Base-by-base conservation (phyloP, 352 stramenopile genomes). In the Pythium dissimile region DNA sequence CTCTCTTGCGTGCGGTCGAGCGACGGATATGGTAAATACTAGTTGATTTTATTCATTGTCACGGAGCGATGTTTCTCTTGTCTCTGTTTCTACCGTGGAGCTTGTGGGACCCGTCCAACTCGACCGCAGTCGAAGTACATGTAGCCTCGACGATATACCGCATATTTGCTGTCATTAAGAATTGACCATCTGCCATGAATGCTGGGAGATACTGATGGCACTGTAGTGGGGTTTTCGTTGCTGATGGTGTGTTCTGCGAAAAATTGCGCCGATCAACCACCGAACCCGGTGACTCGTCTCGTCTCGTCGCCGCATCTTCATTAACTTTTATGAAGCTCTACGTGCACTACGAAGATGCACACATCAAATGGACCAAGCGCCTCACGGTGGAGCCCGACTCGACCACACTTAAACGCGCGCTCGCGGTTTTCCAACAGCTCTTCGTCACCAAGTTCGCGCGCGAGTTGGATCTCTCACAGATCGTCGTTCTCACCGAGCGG, bases 251-350 rank as follows among this genome's bases (percentile, higher is more conserved):
- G n/a, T n/a, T n/a, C n/a, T n/a, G n/a, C n/a, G n/a, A n/a, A n/a
- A n/a, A n/a, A n/a, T n/a, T n/a, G n/a, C n/a, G n/a, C n/a, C n/a
- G n/a, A n/a, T n/a, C n/a, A n/a, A n/a, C 6, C 37, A 44, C 27
- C 12, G 10, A 35, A 28, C n/a, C n/a, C n/a, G n/a, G n/a, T n/a
- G n/a, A n/a, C n/a, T n/a, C n/a, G n/a, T n/a, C n/a, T n/a, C n/a
- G n/a, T n/a, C n/a, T n/a, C n/a, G n/a, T 50, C 43, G 13, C 20
- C 27, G 15, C 37, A 18, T 35, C 24, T 38, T 34, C 39, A n/a
- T n/a, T n/a, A n/a, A n/a, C n/a, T n/a, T 10, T 31, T 8, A 70
- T 70, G 62, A 78, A 75, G 57, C 62, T 92, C 13, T 89, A 89
- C 62, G 70, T 92, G 47, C 83, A 92, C 69, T 83, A 74, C 24